phyloP scores from a whole-genome alignment of 148 eudicot species.

The Camellia lanceoleosa region DNA sequence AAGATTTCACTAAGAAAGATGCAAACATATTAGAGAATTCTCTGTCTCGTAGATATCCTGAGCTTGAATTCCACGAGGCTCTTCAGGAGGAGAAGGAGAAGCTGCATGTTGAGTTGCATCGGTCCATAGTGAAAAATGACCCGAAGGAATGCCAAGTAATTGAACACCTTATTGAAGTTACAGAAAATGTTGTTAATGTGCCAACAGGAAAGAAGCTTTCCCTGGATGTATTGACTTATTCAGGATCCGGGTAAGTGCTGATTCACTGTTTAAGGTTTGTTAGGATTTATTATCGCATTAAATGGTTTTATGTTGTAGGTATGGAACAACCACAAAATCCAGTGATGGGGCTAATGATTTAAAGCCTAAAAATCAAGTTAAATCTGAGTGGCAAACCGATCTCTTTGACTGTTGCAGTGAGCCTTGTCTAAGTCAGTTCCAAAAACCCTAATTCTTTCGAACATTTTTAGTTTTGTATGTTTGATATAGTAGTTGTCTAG shows the following conservation, averaged over 20 bases:
- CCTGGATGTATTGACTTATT: background rate
- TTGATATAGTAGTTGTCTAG: background rate
- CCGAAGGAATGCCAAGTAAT: slow-evolving; percentile 8
- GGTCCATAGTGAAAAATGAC: background rate
- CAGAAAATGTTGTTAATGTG: slow-evolving; percentile 7
- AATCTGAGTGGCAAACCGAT: slow-evolving; percentile 23
- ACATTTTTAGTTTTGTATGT: background rate
- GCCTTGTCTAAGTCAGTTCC: slow-evolving; percentile 20
- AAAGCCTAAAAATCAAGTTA: background rate
- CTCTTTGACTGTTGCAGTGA: slow-evolving; percentile 26
- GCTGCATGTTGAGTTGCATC: slow-evolving; percentile 7
- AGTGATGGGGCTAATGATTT: background rate
- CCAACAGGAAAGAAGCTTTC: slow-evolving; percentile 7
- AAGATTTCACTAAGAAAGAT: background rate
- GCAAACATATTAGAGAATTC: slow-evolving; percentile 8
- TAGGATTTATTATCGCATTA: background rate
- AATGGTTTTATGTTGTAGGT: background rate
- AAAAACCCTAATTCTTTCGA: background rate
- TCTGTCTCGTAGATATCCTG: slow-evolving; percentile 5
- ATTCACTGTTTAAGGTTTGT: background rate
- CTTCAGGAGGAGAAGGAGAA: slow-evolving; percentile 10
- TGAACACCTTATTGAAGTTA: slow-evolving; percentile 7
- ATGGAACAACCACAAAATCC: slow-evolving; percentile 6
- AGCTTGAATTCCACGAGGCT: slow-evolving; percentile 2
- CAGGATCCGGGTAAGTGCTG: background rate